Evolutionary conservation across 768 basidiomycete genomes (phyloP).

Genomic region (Amanita exitialis): DNA sequence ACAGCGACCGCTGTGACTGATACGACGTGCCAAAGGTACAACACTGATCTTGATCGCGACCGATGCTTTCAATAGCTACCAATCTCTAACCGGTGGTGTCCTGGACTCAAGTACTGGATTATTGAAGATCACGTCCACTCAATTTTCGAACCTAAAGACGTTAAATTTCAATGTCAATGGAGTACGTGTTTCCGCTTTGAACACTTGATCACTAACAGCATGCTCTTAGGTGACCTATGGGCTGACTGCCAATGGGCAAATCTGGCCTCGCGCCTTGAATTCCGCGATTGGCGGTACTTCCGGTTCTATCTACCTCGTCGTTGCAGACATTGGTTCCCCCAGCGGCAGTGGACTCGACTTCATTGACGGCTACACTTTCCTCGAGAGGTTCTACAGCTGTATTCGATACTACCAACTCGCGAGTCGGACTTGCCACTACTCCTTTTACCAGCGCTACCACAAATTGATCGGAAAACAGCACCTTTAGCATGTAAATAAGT

Average conservation of each 20-base stretch:
- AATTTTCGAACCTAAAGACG: conserved; percentile 41
- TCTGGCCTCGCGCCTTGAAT: conserved; percentile 58
- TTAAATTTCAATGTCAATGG: conserved; percentile 46
- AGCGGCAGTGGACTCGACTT: conserved; percentile 59
- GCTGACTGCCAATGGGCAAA: conserved; percentile 55
- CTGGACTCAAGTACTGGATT: conserved; percentile 33
- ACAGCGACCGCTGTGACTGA: background rate
- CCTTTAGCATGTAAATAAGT: too few species aligned
- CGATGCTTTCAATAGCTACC: conserved; percentile 34
- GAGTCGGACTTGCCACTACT: conserved; percentile 52
- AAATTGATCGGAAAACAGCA: background rate
- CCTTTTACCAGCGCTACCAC: conserved; percentile 25
- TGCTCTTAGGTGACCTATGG: conserved; percentile 35
- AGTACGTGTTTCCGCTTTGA: conserved; percentile 20
- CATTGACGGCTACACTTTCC: conserved; percentile 34
- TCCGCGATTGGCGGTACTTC: conserved; percentile 41
- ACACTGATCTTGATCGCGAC: conserved; percentile 40
- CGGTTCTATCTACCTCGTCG: conserved; percentile 43
- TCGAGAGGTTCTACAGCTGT: conserved; percentile 60
- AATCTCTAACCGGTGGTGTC: conserved; percentile 33
- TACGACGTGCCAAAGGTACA: conserved; percentile 22
- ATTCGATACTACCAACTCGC: conserved; percentile 47
- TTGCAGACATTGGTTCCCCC: conserved; percentile 36
- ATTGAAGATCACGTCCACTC: conserved; percentile 37
- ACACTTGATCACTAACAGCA: conserved; percentile 20